phyloP scores from a whole-genome alignment of 768 basidiomycete species.

The Ramaria sp. region DNA sequence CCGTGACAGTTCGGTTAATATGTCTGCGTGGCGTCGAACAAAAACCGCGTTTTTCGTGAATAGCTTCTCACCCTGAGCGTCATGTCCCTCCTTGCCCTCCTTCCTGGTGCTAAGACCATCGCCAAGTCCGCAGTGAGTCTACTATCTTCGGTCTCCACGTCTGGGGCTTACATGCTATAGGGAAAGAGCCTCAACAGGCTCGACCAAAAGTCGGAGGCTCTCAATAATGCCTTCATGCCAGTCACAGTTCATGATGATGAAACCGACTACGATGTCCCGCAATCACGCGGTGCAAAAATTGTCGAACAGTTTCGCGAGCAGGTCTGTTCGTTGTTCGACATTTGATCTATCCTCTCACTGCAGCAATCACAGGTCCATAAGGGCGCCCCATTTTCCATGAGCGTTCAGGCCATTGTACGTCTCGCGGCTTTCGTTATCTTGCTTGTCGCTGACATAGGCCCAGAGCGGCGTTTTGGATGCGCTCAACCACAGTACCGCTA shows the following conservation, averaged over 20 bases:
- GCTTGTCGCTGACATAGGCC: not conserved
- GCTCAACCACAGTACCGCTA: conserved; percentile 43
- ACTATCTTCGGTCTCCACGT: not conserved
- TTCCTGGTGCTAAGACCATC: conserved; percentile 2
- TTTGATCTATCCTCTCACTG: not conserved
- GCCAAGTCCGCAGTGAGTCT: not conserved
- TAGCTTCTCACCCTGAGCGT: not conserved
- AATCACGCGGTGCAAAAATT: not conserved
- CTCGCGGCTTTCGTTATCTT: not conserved
- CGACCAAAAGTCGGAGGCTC: not conserved
- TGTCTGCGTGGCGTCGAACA: not conserved
- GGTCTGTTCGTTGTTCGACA: not conserved
- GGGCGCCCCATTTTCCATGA: not conserved
- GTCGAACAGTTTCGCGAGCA: conserved; percentile 5
- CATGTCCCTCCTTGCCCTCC: conserved; percentile 1
- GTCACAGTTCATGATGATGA: conserved; percentile 2
- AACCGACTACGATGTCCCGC: conserved; percentile 6
- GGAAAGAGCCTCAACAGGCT: conserved; percentile 1
- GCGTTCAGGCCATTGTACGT: not conserved
- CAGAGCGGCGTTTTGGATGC: conserved; percentile 44
- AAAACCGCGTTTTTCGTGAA: not conserved
- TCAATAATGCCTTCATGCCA: conserved; percentile 4
- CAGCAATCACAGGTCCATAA: not conserved
- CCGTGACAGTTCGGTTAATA: too few relatives aligned
- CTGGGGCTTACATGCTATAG: not conserved